Conservation (phyloP, 2,329 filamentous ascomycete species). For the Pestalotiopsis fici region DNA sequence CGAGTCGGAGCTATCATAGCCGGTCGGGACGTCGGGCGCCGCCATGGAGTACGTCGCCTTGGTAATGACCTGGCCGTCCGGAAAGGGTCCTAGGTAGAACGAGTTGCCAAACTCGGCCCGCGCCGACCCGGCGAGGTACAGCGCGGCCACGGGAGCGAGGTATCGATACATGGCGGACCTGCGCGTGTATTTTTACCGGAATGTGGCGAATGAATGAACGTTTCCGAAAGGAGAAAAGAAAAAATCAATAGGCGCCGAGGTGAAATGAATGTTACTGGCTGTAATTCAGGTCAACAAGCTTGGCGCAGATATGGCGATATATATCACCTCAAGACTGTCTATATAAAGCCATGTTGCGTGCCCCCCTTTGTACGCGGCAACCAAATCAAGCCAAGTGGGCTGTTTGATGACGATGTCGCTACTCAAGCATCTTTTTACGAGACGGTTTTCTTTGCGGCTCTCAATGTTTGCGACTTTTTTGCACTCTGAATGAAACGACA, state of each 20-base stretch:
- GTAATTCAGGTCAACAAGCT: neutral
- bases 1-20: conserved; percentile 6
- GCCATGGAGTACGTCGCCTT: conserved; percentile 13
- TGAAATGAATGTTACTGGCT: neutral
- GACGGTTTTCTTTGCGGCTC: neutral
- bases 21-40: conserved; percentile 3
- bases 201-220: neutral
- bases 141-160: neutral
- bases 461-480: neutral
- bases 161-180: neutral
- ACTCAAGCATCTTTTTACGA: neutral
- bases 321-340: neutral
- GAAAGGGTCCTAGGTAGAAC: conserved; percentile 13
- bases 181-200: neutral
- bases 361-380: neutral
- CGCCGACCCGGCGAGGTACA: neutral
- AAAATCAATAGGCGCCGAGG: neutral
- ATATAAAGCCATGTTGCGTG: too few relatives aligned
- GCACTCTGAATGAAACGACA: neutral
- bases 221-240: neutral
- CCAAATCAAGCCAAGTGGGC: neutral
- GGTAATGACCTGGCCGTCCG: conserved; percentile 10
- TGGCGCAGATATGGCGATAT: neutral
- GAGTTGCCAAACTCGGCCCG: conserved; percentile 10
- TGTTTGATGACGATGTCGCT: neutral